Evolutionary conservation across 352 stramenopile genomes (phyloP).

Genomic region (Phytophthora multivora): DNA sequence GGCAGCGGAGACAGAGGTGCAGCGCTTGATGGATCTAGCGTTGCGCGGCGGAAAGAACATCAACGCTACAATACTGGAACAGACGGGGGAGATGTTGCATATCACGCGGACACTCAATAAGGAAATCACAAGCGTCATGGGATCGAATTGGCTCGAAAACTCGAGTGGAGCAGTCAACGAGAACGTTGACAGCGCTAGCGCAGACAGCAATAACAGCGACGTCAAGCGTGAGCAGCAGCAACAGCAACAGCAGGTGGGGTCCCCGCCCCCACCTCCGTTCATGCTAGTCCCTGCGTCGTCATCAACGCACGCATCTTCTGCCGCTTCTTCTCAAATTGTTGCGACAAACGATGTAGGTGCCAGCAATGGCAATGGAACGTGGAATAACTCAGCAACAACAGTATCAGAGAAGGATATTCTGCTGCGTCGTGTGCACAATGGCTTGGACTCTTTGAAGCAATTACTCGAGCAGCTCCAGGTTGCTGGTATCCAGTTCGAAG

Average conservation of each 20-base stretch:
- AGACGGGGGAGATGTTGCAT: slow-evolving; percentile 76
- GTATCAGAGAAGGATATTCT: slow-evolving; percentile 47
- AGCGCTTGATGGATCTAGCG: slow-evolving; percentile 73
- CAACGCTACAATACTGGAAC: slow-evolving; percentile 76
- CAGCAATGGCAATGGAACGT: slow-evolving; percentile 21
- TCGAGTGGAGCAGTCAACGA: neutral
- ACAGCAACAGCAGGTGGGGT: slow-evolving; percentile 17
- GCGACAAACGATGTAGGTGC: slow-evolving; percentile 29
- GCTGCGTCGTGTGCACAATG: slow-evolving; percentile 59
- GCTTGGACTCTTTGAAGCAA: slow-evolving; percentile 70
- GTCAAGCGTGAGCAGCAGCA: slow-evolving; percentile 15
- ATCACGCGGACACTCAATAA: slow-evolving; percentile 54
- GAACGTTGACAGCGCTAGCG: slow-evolving; percentile 1
- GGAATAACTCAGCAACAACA: slow-evolving; percentile 14
- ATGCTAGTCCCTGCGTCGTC: slow-evolving; percentile 42
- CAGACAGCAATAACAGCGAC: slow-evolving; percentile 10
- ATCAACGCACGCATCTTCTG: slow-evolving; percentile 41
- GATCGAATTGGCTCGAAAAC: slow-evolving; percentile 24
- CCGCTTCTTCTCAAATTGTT: slow-evolving; percentile 36
- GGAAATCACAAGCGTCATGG: slow-evolving; percentile 57
- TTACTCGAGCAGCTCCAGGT: slow-evolving; percentile 82
- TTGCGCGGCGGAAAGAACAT: slow-evolving; percentile 73
- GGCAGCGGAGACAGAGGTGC: slow-evolving; percentile 51
- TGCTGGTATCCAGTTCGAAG: slow-evolving; percentile 80
- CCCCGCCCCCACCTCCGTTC: slow-evolving; percentile 43